Evolutionary conservation across 768 basidiomycete species (phyloP), one percentile per base, ranked within the genome.

Genomic region (Aureoboletus auriporus): DNA sequence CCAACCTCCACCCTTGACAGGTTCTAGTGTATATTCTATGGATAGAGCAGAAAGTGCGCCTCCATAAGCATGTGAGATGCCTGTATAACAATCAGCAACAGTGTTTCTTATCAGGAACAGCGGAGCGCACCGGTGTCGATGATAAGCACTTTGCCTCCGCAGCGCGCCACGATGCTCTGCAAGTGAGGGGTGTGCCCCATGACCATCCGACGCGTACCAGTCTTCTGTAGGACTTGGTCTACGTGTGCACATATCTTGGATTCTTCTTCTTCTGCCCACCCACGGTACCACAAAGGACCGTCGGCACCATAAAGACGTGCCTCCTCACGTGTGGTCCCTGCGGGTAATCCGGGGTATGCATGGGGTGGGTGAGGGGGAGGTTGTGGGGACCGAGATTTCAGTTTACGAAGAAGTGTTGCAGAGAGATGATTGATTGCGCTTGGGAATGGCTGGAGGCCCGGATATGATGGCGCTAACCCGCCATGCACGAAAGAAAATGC

Each of bases 141-240:
- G 51, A 98, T 88, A 56, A 98, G 85, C 38, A 97, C 82, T 58
- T 89, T 93, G n/a, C 91, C 93, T 34, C 81, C 75, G 62, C 96
- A 99, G 49, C 93, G 74, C 6, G 88, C 80, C 4, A 88, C 82
- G 41, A 97, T 94, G 55, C 80, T 80, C 77, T 90, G 52, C 37
- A 96, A 92, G 64, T 94, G 77, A 1, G 96, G 95, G 1, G 96
- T 98, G 66, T 98, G 96, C 0, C 95, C 95, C 92, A 96, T 93
- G 39, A 99, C 79, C 82, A 94, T 83, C 56, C 92, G 74, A 50
- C 90, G 71, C 26, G 89, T 93, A 1, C 92, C 92, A 1, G 90
- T 85, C 65, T 77, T 80, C 29, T 75, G 62, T 44, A 90, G 69
- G 14, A 94, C 85, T 23, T 73, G 68, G 49, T 89, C 83, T 0